Evolutionary conservation across 768 basidiomycete genomes (phyloP).

Genomic region (Rhodotorula diobovata): DNA sequence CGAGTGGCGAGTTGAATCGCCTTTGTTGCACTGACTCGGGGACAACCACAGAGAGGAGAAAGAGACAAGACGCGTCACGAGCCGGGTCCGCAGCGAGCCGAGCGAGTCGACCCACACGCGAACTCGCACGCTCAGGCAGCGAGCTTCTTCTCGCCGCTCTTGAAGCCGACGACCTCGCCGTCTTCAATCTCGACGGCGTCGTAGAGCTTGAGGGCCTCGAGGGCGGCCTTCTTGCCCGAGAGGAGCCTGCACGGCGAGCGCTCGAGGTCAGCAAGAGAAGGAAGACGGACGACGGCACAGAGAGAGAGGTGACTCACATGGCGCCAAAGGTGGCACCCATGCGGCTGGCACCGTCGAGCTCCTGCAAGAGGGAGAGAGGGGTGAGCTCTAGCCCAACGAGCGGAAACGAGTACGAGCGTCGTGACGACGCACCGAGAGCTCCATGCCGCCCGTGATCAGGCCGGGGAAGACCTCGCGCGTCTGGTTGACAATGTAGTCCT

Average conservation of each 20-base stretch:
- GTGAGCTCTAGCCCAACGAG: neutral
- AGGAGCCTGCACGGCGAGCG: no score
- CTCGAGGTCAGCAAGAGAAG: no score
- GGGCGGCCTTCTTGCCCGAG: conserved; percentile 63
- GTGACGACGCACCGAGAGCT: conserved; percentile 54
- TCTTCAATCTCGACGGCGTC: conserved; percentile 55
- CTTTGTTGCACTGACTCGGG: no score
- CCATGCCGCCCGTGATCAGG: conserved; percentile 59
- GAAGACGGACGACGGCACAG: no score
- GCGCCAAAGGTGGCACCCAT: conserved; percentile 75
- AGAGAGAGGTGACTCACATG: conserved; percentile 60
- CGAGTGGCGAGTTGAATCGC: no score
- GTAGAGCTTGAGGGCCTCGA: conserved; percentile 59
- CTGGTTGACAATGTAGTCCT: conserved; percentile 56
- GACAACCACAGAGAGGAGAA: no score
- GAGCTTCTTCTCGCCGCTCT: conserved; percentile 6
- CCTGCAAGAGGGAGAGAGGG: conserved; percentile 39
- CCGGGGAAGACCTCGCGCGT: conserved; percentile 63
- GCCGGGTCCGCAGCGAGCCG: no score
- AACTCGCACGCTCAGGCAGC: neutral
- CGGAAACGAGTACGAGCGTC: neutral
- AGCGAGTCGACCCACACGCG: no score
- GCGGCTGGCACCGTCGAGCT: conserved; percentile 72
- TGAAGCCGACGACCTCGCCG: conserved; percentile 57
- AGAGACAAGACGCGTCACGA: no score